Percentiles rank a stretch among this genome's conserved stretches.
These are phyloP conservation scores for Camellia japonica DNA, from an alignment of 148 eudicot genomes.

Conservation along the genomic window DNA sequence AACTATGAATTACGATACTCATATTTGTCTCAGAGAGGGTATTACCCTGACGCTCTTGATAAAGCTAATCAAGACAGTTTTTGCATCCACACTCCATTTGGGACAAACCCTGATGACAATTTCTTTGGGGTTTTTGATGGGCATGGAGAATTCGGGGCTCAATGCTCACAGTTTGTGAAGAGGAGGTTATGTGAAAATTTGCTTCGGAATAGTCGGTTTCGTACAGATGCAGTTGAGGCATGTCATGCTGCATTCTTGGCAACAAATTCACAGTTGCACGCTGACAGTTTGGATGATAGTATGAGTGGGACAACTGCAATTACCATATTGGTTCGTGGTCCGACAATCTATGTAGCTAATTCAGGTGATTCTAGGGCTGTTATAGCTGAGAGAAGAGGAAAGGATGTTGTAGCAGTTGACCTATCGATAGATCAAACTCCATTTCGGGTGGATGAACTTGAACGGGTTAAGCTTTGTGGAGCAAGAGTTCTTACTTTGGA, in stretches of 20 bases:
- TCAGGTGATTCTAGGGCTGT: conserved; percentile 96
- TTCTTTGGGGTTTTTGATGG: conserved; percentile 98
- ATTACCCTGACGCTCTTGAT: conserved; percentile 99
- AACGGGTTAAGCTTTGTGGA: conserved; percentile 87
- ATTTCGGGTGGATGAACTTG: conserved; percentile 78
- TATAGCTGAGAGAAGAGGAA: conserved; percentile 79
- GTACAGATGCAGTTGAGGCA: conserved; percentile 75
- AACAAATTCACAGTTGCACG: conserved; percentile 86
- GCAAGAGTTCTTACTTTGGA: conserved; percentile 98
- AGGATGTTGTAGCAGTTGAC: conserved; percentile 82
- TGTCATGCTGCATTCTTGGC: conserved; percentile 76
- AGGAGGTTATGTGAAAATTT: conserved; percentile 82
- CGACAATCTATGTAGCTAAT: conserved; percentile 76
- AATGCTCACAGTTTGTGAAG: conserved; percentile 94
- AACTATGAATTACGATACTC: conserved; percentile 72
- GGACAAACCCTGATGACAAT: conserved; percentile 71
- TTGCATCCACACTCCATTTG: conserved; percentile 95
- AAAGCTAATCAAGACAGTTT: conserved; percentile 98
- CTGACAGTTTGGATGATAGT: conserved; percentile 82
- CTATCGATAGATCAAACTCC: conserved; percentile 94
- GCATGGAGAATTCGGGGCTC: conserved; percentile 89
- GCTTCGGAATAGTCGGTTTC: conserved; percentile 64
- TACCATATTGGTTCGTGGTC: conserved; percentile 81
- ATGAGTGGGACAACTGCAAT: conserved; percentile 99
- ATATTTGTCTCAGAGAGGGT: conserved; percentile 86